Conservation (phyloP, 129 eudicot genomes). For the Flaveria bidentis region DNA sequence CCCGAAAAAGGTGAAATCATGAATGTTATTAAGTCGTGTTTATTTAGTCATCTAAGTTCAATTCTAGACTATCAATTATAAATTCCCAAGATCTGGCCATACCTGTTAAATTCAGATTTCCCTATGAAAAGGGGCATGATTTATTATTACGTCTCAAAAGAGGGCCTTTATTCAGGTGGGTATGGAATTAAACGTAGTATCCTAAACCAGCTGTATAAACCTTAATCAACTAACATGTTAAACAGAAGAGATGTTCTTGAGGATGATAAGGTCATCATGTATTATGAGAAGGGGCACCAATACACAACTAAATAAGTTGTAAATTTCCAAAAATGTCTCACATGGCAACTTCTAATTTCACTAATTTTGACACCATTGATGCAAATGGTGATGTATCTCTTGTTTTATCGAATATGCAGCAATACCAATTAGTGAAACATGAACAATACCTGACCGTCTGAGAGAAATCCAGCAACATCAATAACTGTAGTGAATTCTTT, state of each 20-base stretch:
- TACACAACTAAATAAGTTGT: not conserved
- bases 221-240: not conserved
- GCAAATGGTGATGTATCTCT: slow-evolving; percentile 3
- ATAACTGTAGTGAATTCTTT: slow-evolving; percentile 77
- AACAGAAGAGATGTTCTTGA: not conserved
- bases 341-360: not conserved
- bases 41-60: too few species aligned
- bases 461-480: slow-evolving; percentile 97
- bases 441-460: slow-evolving; percentile 79
- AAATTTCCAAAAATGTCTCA: not conserved
- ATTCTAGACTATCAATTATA: too few species aligned
- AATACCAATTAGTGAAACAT: not conserved
- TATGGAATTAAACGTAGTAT: too few species aligned
- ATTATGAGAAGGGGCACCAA: not conserved
- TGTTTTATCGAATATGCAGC: not conserved
- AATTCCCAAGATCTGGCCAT: not conserved
- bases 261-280: not conserved
- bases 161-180: not conserved
- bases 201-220: not conserved
- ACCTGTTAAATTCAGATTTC: too few species aligned
- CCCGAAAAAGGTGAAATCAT: too few species aligned
- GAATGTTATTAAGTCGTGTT: too few species aligned
- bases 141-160: not conserved
- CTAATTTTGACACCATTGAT: slow-evolving; percentile 12
- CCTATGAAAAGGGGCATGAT: not conserved